Conservation (phyloP, 2,329 filamentous ascomycete species). For the Scedosporium boydii region DNA sequence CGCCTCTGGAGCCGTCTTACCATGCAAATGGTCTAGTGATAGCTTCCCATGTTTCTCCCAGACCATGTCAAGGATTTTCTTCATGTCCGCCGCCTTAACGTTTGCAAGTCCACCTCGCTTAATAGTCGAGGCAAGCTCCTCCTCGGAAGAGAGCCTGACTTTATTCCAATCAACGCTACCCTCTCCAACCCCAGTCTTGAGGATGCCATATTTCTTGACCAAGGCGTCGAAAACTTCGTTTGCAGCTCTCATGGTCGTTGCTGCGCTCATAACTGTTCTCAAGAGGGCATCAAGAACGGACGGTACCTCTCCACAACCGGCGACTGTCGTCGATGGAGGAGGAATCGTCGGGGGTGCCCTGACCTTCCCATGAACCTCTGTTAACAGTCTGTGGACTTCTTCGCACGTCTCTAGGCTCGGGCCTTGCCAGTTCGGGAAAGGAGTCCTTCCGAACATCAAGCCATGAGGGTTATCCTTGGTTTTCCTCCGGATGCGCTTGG, state of each 20-base stretch:
- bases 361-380: constrained; percentile 55
- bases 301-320: constrained; percentile 55
- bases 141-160: constrained; percentile 47
- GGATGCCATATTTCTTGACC: constrained; percentile 52
- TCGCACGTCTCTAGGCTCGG: constrained; percentile 63
- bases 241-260: constrained; percentile 41
- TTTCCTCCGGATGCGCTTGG: constrained; percentile 13
- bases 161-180: constrained; percentile 69
- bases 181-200: constrained; percentile 53
- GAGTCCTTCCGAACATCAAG: constrained; percentile 45
- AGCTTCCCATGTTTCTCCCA: constrained; percentile 55
- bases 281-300: constrained; percentile 44
- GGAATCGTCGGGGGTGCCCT: constrained; percentile 58
- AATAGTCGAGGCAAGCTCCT: constrained; percentile 60
- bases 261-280: constrained; percentile 42
- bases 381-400: constrained; percentile 57
- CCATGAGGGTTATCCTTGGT: constrained; percentile 33
- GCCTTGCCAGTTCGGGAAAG: constrained; percentile 56
- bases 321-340: constrained; percentile 57
- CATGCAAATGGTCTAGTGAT: constrained; percentile 41
- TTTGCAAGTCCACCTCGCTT: constrained; percentile 60
- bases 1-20: constrained; percentile 32
- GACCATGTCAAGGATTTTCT: constrained; percentile 62
- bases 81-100: constrained; percentile 65
- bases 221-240: constrained; percentile 57